Conservation (phyloP, 2,329 filamentous ascomycete genomes). For the Tolypocladium cylindrosporum region DNA sequence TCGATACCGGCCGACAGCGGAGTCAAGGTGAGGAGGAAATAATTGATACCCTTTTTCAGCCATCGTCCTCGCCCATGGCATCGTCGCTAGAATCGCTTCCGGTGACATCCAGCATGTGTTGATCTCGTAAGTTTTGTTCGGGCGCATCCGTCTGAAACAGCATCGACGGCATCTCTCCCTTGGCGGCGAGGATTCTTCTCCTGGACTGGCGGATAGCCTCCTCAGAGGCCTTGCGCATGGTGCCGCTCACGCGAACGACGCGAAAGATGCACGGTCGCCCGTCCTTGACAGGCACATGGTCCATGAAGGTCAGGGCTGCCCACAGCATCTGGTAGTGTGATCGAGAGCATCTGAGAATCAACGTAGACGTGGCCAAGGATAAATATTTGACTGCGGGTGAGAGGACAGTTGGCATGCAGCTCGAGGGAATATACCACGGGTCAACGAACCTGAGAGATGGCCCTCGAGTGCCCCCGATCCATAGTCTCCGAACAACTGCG, state of each 20-base stretch:
- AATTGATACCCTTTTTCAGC: slow-evolving; percentile 37
- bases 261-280: slow-evolving; percentile 65
- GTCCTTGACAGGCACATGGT: slow-evolving; percentile 50
- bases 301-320: slow-evolving; percentile 78
- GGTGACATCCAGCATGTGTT: slow-evolving; percentile 30
- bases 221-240: slow-evolving; percentile 84
- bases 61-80: slow-evolving; percentile 32
- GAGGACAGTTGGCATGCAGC: background rate
- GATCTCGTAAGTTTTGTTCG: slow-evolving; percentile 8
- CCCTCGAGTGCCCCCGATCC: slow-evolving; percentile 66
- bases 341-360: slow-evolving; percentile 77
- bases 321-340: slow-evolving; percentile 80
- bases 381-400: slow-evolving; percentile 70
- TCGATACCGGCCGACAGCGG: slow-evolving; percentile 48
- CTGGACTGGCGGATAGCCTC: slow-evolving; percentile 76
- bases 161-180: slow-evolving; percentile 24
- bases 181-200: slow-evolving; percentile 57
- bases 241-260: slow-evolving; percentile 82
- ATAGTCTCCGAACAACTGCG: slow-evolving; percentile 77
- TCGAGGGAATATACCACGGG: background rate
- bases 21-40: slow-evolving; percentile 60
- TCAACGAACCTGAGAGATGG: slow-evolving; percentile 52
- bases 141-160: slow-evolving; percentile 7
- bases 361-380: slow-evolving; percentile 84
- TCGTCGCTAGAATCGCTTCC: slow-evolving; percentile 32